Evolutionary conservation across 192 early-diverging fungal genomes (phyloP).

Genomic region (Coemansia sp.): DNA sequence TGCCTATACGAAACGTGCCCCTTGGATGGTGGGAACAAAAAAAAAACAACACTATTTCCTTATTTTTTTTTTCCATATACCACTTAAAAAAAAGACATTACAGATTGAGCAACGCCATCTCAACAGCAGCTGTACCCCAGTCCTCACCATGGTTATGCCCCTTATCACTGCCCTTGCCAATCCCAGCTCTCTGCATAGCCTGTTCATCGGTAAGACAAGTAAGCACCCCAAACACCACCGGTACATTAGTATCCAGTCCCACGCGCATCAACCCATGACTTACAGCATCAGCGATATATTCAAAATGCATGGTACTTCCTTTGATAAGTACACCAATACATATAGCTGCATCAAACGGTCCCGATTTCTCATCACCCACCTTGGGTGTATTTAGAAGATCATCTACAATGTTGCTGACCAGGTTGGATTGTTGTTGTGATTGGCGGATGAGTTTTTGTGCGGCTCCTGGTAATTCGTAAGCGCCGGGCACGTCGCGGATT

Average conservation of each 20-base stretch:
- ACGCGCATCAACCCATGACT: slow-evolving; percentile 96
- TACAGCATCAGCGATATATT: slow-evolving; percentile 97
- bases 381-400: slow-evolving; percentile 46
- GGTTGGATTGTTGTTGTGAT: slow-evolving; percentile 62
- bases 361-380: slow-evolving; percentile 17
- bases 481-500: slow-evolving; percentile 80
- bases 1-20: too few species aligned
- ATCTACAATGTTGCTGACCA: slow-evolving; percentile 57
- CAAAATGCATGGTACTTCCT: slow-evolving; percentile 98
- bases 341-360: slow-evolving; percentile 86
- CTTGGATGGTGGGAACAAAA: too few species aligned
- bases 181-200: slow-evolving; percentile 80
- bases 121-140: slow-evolving; percentile 95
- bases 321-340: slow-evolving; percentile 98
- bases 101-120: slow-evolving; percentile 79
- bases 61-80: neutral
- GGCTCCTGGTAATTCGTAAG: slow-evolving; percentile 94
- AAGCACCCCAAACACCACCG: slow-evolving; percentile 94
- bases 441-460: slow-evolving; percentile 72
- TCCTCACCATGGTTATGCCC: slow-evolving; percentile 96
- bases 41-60: too few species aligned
- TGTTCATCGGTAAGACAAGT: slow-evolving; percentile 95
- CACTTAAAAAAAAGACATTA: slow-evolving; percentile 11
- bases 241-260: slow-evolving; percentile 80
- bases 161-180: slow-evolving; percentile 53